Conservation (phyloP, 2,329 filamentous ascomycete species). For the Aureobasidium sp. region DNA sequence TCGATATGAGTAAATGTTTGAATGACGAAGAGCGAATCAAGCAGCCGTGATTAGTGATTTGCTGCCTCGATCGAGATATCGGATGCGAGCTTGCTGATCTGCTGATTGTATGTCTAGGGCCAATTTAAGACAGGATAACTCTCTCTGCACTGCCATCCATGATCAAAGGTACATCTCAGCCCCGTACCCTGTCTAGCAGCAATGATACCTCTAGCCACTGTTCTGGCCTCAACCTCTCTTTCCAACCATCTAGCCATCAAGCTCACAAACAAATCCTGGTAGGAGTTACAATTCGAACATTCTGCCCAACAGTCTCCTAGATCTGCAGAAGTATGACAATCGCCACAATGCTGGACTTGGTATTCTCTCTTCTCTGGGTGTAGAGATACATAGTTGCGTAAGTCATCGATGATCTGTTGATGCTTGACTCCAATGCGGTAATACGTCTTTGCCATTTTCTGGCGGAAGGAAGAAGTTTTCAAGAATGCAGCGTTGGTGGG, state of each 20-base stretch:
- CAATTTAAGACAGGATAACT: conserved; percentile 3
- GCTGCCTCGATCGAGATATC: too few relatives aligned
- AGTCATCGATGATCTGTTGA: background rate
- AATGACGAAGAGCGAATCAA: too few relatives aligned
- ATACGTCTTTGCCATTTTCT: background rate
- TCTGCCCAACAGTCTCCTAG: background rate
- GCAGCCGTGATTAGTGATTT: too few relatives aligned
- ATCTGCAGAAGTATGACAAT: background rate
- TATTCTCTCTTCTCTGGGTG: background rate
- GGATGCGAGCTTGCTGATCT: too few relatives aligned
- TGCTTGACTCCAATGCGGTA: background rate
- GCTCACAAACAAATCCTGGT: background rate
- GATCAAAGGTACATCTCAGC: conserved; percentile 6
- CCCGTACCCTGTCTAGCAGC: background rate
- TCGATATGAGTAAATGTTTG: too few relatives aligned
- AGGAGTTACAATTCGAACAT: background rate
- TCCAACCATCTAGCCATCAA: conserved; percentile 11
- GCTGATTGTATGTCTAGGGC: background rate
- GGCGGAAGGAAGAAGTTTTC: background rate
- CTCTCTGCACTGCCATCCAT: conserved; percentile 8
- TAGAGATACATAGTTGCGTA: background rate
- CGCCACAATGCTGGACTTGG: background rate
- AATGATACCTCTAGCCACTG: background rate
- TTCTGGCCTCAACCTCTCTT: conserved; percentile 4
- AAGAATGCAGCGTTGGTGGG: background rate